phyloP scores from a whole-genome alignment of 2,329 filamentous ascomycete genomes.

The Gaeumannomyces sp. region DNA sequence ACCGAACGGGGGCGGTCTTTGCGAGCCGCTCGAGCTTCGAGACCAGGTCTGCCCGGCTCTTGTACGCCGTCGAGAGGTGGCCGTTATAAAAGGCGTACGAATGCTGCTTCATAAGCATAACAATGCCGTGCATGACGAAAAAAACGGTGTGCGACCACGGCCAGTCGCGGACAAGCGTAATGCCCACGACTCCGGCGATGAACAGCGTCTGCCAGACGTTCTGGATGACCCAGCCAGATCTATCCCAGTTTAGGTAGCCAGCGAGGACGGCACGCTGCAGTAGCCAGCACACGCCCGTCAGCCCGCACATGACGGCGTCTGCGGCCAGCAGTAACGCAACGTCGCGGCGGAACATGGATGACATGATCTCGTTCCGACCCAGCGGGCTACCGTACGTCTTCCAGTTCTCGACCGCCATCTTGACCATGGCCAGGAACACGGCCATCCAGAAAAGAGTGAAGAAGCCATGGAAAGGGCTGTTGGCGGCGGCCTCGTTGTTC shows the following conservation, averaged over 20 bases:
- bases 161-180: slow-evolving; percentile 68
- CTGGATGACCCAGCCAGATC: slow-evolving; percentile 66
- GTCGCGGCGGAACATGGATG: slow-evolving; percentile 54
- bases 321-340: slow-evolving; percentile 52
- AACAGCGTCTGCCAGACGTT: slow-evolving; percentile 66
- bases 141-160: slow-evolving; percentile 79
- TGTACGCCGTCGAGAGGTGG: slow-evolving; percentile 57
- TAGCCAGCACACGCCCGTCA: slow-evolving; percentile 58
- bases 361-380: slow-evolving; percentile 66
- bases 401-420: slow-evolving; percentile 64
- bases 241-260: slow-evolving; percentile 62
- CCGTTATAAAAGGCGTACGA: slow-evolving; percentile 77
- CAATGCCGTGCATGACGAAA: slow-evolving; percentile 66
- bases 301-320: slow-evolving; percentile 62
- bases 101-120: slow-evolving; percentile 81
- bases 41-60: slow-evolving; percentile 38
- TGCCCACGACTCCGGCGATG: slow-evolving; percentile 54
- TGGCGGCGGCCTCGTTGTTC: slow-evolving; percentile 57
- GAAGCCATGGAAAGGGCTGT: slow-evolving; percentile 72
- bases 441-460: slow-evolving; percentile 74
- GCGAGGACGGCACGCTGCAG: slow-evolving; percentile 55
- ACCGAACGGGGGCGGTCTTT: slow-evolving; percentile 38
- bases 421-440: slow-evolving; percentile 59
- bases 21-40: slow-evolving; percentile 52
- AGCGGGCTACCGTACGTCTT: slow-evolving; percentile 60